Percentiles rank a stretch among this genome's conserved stretches.
These are phyloP conservation scores for Candida nemodendra DNA, from an alignment of 805 yeast genomes.

Conservation along the genomic window DNA sequence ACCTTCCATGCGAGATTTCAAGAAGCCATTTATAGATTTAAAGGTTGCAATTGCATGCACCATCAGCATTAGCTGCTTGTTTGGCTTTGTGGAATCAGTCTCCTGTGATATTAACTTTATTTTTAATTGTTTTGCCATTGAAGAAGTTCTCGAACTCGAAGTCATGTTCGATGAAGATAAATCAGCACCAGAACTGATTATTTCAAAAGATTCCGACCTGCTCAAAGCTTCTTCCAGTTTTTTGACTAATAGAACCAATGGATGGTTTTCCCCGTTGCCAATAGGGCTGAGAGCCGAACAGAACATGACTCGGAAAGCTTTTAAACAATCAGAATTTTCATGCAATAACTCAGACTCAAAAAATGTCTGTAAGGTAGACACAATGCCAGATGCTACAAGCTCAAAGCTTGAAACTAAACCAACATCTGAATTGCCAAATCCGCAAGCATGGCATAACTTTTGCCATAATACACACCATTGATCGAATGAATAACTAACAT, in stretches of 20 bases:
- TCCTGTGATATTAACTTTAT: constrained; percentile 49
- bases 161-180: constrained; percentile 12
- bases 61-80: constrained; percentile 38
- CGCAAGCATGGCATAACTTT: constrained; percentile 35
- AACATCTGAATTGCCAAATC: constrained; percentile 19
- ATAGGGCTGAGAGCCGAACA: constrained; percentile 31
- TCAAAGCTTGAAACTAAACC: constrained; percentile 67
- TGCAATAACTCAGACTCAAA: constrained; percentile 32
- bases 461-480: constrained; percentile 39
- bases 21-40: constrained; percentile 47
- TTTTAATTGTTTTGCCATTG: constrained; percentile 71
- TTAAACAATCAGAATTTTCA: constrained; percentile 33
- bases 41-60: constrained; percentile 64
- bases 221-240: constrained; percentile 73
- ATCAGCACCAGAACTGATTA: constrained; percentile 46
- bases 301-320: constrained; percentile 46
- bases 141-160: constrained; percentile 42
- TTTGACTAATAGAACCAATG: constrained; percentile 46
- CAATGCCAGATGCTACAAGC: constrained; percentile 64
- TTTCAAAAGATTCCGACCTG: constrained; percentile 70
- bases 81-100: constrained; percentile 26
- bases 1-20: constrained; percentile 41
- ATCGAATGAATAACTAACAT: constrained; percentile 24
- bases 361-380: constrained; percentile 39
- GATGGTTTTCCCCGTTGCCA: constrained; percentile 31